Conservation (phyloP, 2,329 filamentous ascomycete genomes). For the Fusarium keratoplasticum region DNA sequence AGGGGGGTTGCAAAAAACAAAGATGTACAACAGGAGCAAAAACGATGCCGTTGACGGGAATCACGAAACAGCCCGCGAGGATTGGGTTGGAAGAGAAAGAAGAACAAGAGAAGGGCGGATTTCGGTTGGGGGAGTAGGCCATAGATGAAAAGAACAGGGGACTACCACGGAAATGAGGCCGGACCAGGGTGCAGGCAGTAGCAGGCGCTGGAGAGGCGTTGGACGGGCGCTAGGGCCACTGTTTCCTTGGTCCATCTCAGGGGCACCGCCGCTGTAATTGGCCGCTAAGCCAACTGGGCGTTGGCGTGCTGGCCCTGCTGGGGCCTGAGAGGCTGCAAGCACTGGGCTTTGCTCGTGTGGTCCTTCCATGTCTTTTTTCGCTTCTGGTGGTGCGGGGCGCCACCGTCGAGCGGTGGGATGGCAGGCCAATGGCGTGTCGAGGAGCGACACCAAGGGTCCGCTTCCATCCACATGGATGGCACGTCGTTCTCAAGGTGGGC, state of each 20-base stretch:
- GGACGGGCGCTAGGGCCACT: constrained; percentile 28
- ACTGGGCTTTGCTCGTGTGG: background rate
- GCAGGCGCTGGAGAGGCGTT: constrained; percentile 31
- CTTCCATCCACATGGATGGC: constrained; percentile 7
- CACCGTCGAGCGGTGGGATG: constrained; percentile 28
- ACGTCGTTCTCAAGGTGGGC: constrained; percentile 18
- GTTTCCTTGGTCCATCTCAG: constrained; percentile 35
- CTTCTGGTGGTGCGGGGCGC: constrained; percentile 25
- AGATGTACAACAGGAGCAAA: constrained; percentile 39
- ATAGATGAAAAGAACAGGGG: constrained; percentile 32
- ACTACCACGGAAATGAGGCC: constrained; percentile 41
- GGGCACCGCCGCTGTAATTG: constrained; percentile 41
- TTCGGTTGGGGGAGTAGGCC: constrained; percentile 32
- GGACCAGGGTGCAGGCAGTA: constrained; percentile 21
- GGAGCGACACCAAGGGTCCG: background rate
- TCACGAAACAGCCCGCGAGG: constrained; percentile 43
- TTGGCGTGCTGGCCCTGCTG: constrained; percentile 14
- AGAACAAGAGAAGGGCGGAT: constrained; percentile 25
- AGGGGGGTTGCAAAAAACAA: constrained; percentile 42
- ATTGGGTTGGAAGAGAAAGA: constrained; percentile 41
- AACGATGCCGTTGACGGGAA: constrained; percentile 38
- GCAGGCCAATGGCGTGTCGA: constrained; percentile 15
- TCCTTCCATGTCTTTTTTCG: constrained; percentile 11
- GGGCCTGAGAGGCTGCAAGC: constrained; percentile 4
- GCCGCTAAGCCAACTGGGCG: constrained; percentile 24